Percentiles rank a stretch among this genome's conserved stretches.
Evolutionary conservation across 345 rosid genomes (phyloP).

Genomic region (Physaria fendleri): DNA sequence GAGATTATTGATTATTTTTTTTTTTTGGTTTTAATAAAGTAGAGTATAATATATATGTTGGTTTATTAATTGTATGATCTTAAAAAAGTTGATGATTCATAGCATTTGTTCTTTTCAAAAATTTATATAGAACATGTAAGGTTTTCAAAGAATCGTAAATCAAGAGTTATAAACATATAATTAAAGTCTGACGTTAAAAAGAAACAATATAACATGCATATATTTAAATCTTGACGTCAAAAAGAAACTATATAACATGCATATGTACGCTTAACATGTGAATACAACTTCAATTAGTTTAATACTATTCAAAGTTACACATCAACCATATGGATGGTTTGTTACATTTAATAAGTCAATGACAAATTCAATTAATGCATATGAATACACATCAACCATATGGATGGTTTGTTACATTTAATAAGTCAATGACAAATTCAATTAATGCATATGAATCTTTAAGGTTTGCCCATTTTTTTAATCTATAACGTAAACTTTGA

Average conservation of each 20-base stretch:
- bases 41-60: neutral
- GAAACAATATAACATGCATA: no score
- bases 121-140: neutral
- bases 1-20: neutral
- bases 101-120: neutral
- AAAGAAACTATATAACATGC: neutral
- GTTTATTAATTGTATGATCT: neutral
- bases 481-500: neutral
- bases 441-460: conserved; percentile 8
- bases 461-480: neutral
- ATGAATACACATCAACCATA: neutral
- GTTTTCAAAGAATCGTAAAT: neutral
- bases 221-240: neutral
- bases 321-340: conserved; percentile 8
- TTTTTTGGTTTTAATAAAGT: neutral
- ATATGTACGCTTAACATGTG: conserved; percentile 5
- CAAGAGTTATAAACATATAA: neutral
- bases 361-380: conserved; percentile 6
- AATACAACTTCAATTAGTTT: neutral
- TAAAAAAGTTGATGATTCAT: neutral
- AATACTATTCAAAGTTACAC: neutral
- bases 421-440: neutral
- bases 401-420: conserved; percentile 9
- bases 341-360: neutral
- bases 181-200: neutral